phyloP scores from a whole-genome alignment of 139 green algal species.

The Chloropicon primus region DNA sequence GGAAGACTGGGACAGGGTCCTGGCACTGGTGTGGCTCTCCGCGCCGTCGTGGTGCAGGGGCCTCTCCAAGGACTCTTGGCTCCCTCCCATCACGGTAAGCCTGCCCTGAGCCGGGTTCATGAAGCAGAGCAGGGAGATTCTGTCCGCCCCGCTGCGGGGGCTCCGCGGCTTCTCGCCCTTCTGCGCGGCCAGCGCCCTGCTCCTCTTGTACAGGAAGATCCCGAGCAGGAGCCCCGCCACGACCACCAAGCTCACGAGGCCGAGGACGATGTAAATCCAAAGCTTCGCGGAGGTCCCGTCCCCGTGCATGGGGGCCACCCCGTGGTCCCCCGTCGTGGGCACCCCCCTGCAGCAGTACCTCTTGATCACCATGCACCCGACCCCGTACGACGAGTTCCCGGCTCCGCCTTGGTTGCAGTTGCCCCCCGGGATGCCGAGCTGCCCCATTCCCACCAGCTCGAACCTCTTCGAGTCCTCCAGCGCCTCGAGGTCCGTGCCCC shows the following conservation, averaged over 20 bases:
- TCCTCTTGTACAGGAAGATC: neutral
- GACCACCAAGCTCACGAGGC: neutral
- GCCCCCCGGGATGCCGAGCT: neutral
- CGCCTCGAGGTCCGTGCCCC: neutral
- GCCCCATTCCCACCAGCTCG: neutral
- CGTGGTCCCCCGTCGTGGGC: neutral
- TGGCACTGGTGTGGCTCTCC: neutral
- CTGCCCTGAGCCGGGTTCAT: no score
- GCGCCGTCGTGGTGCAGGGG: no score
- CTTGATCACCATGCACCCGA: neutral
- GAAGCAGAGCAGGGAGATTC: no score
- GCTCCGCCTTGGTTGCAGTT: neutral
- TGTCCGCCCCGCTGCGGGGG: no score
- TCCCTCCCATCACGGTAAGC: no score
- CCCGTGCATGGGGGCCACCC: neutral
- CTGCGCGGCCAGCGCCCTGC: neutral
- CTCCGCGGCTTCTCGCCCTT: no score
- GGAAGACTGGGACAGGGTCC: neutral
- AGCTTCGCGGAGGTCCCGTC: neutral
- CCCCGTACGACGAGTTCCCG: no score
- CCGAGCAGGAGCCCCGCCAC: neutral
- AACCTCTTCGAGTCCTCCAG: neutral
- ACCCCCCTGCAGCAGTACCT: neutral
- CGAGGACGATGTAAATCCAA: neutral
- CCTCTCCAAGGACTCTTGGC: neutral